Evolutionary conservation across 2,329 filamentous ascomycete genomes (phyloP).

Genomic region (Phialemoniopsis sp.): DNA sequence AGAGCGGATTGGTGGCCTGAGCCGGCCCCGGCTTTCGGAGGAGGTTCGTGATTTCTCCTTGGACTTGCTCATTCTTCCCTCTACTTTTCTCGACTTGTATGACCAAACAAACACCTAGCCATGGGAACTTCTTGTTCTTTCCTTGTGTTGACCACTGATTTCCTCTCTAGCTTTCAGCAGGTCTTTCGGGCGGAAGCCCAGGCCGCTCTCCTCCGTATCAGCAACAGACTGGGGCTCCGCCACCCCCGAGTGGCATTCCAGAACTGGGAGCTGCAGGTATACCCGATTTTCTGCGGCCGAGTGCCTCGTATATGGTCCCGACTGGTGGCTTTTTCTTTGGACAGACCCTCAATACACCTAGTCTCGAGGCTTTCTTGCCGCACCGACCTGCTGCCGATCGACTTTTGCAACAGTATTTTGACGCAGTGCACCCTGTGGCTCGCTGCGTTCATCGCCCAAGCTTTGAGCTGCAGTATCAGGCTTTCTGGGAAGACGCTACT

Average conservation of each 20-base stretch:
- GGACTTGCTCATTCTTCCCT: no score
- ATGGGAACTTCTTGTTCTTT: no score
- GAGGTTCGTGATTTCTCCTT: conserved; percentile 44
- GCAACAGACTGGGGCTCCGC: background rate
- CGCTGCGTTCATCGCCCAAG: conserved; percentile 64
- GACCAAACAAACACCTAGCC: no score
- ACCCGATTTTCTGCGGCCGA: conserved; percentile 58
- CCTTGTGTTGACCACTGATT: no score
- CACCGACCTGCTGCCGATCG: conserved; percentile 52
- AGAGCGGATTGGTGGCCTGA: conserved; percentile 69
- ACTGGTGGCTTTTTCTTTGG: conserved; percentile 65
- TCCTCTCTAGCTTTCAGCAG: no score
- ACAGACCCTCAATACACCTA: conserved; percentile 38
- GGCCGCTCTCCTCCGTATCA: conserved; percentile 1
- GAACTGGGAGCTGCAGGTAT: conserved; percentile 9
- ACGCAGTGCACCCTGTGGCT: conserved; percentile 63
- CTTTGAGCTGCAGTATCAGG: conserved; percentile 59
- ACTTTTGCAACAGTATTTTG: conserved; percentile 64
- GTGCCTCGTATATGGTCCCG: conserved; percentile 63
- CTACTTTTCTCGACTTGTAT: no score
- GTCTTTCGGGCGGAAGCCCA: conserved; percentile 11
- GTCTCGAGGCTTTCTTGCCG: conserved; percentile 57
- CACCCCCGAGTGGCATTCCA: conserved; percentile 3
- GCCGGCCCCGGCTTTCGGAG: conserved; percentile 65
- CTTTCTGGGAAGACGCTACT: conserved; percentile 61